These are phyloP conservation scores for Thozetella sp. DNA, from an alignment of 495 filamentous ascomycete species.

Conservation along the genomic window DNA sequence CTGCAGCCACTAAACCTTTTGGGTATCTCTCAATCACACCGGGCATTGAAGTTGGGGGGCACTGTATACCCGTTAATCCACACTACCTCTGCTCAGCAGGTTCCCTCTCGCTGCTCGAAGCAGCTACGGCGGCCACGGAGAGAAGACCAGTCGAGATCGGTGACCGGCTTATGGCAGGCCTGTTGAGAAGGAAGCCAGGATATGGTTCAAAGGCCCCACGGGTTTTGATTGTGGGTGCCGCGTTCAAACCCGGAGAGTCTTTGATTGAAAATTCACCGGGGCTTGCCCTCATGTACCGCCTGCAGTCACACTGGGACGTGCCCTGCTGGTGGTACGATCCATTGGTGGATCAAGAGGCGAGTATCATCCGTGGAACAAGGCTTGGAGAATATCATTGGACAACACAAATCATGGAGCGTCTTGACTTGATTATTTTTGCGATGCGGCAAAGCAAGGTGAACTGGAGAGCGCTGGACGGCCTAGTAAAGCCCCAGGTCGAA, in stretches of 20 bases:
- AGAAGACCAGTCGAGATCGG: conserved; percentile 27
- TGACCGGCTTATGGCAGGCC: conserved; percentile 8
- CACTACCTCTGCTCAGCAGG: conserved; percentile 36
- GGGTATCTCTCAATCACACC: conserved; percentile 34
- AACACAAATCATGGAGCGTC: conserved; percentile 18
- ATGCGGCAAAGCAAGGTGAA: conserved; percentile 29
- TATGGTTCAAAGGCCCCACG: conserved; percentile 9
- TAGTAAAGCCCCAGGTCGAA: not conserved
- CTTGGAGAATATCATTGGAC: conserved; percentile 22
- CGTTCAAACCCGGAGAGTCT: conserved; percentile 32
- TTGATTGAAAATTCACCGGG: conserved; percentile 28
- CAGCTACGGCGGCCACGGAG: conserved; percentile 31
- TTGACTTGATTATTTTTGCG: conserved; percentile 31
- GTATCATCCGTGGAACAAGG: conserved; percentile 18
- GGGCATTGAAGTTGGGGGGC: conserved; percentile 34
- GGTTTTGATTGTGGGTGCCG: conserved; percentile 33
- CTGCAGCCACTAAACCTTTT: conserved; percentile 39
- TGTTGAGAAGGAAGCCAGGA: conserved; percentile 5
- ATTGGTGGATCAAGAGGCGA: conserved; percentile 25
- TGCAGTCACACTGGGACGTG: conserved; percentile 18
- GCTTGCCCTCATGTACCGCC: conserved; percentile 21
- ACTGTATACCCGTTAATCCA: conserved; percentile 41
- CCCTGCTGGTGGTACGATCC: conserved; percentile 31
- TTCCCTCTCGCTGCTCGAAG: conserved; percentile 28
- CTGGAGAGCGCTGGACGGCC: conserved; percentile 6